Evolutionary conservation across 441 rosid genomes (phyloP).

Genomic region (Euphorbia corollata): DNA sequence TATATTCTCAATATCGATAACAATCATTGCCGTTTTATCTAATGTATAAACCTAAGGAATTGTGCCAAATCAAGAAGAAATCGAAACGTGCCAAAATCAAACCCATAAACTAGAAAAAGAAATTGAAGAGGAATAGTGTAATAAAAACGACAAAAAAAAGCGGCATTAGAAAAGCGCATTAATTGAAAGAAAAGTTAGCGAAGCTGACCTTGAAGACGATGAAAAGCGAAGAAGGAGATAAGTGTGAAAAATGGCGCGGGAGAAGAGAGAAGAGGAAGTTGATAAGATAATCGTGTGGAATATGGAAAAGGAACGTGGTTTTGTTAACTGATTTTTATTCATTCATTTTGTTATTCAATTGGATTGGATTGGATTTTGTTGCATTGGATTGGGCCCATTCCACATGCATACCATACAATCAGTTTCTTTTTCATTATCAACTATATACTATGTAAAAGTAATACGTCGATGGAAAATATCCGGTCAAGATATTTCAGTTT

Average conservation of each 20-base stretch:
- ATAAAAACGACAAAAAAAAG: background rate
- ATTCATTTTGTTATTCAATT: background rate
- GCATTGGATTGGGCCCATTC: background rate
- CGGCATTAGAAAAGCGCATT: too few species aligned
- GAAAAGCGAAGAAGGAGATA: too few species aligned
- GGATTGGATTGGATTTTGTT: too few species aligned
- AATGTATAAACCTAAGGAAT: background rate
- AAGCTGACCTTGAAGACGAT: constrained; percentile 11
- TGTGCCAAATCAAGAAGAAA: background rate
- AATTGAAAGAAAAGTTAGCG: background rate
- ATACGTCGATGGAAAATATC: too few species aligned
- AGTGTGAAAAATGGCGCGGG: constrained; percentile 15
- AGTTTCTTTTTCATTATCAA: too few species aligned
- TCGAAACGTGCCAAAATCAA: background rate
- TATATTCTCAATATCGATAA: background rate
- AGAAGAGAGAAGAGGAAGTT: constrained; percentile 16
- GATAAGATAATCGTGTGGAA: constrained; percentile 53
- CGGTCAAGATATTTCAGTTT: too few species aligned
- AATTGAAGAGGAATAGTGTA: background rate
- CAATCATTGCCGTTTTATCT: background rate
- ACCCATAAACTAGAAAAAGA: background rate
- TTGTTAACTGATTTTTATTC: background rate
- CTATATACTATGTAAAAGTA: too few species aligned
- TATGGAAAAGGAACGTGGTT: constrained; percentile 32
- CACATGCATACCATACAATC: background rate